Evolutionary conservation across 208 protist genomes (phyloP).

Genomic region (Phytomonas francai): DNA sequence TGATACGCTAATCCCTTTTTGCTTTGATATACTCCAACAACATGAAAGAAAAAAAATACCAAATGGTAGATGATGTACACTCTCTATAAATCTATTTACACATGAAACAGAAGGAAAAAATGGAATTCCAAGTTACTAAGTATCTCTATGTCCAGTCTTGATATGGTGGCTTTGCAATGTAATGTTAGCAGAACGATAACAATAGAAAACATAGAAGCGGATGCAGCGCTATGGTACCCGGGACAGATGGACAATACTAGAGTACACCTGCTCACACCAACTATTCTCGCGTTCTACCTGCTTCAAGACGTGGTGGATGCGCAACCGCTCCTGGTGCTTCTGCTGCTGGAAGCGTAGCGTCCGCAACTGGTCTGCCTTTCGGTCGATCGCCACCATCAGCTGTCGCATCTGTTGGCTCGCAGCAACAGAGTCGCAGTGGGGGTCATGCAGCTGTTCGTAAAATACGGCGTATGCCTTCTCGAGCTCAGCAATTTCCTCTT

Average conservation of each 20-base stretch:
- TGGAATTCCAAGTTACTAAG: neutral
- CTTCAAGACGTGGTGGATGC: constrained; percentile 52
- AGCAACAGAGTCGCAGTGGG: constrained; percentile 36
- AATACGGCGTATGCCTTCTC: constrained; percentile 38
- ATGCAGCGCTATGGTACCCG: constrained; percentile 1
- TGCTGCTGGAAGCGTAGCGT: constrained; percentile 43
- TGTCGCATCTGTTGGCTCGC: constrained; percentile 57
- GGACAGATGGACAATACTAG: constrained; percentile 36
- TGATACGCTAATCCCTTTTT: neutral
- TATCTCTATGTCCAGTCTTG: neutral
- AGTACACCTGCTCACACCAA: constrained; percentile 68
- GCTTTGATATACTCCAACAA: neutral
- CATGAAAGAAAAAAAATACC: neutral
- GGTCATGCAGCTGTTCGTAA: constrained; percentile 37
- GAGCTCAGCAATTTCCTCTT: constrained; percentile 42
- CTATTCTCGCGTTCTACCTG: constrained; percentile 60
- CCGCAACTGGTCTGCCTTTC: constrained; percentile 54
- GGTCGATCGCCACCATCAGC: constrained; percentile 48
- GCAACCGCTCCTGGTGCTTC: constrained; percentile 29
- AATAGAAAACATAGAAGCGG: constrained; percentile 4
- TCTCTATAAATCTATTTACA: neutral
- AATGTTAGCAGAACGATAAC: constrained; percentile 7
- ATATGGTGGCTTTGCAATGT: neutral
- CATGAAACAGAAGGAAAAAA: constrained; percentile 12
- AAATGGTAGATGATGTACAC: neutral